Percentiles rank a stretch among this genome's conserved stretches.
phyloP scores from a whole-genome alignment of 75 land plant species.

The Azolla pinnata region DNA sequence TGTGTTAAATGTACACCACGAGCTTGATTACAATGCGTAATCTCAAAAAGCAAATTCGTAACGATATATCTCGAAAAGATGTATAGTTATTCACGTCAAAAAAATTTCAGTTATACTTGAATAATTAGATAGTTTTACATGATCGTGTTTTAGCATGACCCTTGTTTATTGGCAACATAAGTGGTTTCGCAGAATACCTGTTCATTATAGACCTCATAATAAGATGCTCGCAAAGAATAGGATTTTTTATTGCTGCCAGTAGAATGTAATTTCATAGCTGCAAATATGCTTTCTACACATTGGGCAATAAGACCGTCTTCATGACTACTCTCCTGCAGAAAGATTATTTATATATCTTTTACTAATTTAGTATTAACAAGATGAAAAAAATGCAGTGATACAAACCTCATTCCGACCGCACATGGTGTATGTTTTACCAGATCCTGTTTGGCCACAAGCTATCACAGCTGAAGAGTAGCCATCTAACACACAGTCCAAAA shows the following conservation, averaged over 20 bases:
- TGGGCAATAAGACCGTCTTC: conserved; percentile 31
- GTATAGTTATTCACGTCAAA: no score
- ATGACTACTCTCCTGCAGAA: conserved; percentile 2
- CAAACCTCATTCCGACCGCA: conserved; percentile 28
- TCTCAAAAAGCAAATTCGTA: no score
- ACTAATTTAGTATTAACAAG: neutral
- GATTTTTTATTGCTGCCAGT: conserved; percentile 8
- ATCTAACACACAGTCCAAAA: conserved; percentile 28
- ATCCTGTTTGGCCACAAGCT: conserved; percentile 39
- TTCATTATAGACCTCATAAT: conserved; percentile 35
- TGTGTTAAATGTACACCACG: no score
- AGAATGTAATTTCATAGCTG: conserved; percentile 12
- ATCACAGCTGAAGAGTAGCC: conserved; percentile 38
- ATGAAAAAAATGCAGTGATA: neutral
- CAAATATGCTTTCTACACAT: conserved; percentile 20
- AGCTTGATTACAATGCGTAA: no score
- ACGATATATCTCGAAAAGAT: no score
- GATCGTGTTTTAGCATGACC: neutral
- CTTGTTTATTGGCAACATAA: no score
- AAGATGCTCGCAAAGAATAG: conserved; percentile 27
- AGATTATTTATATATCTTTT: neutral
- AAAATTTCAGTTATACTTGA: no score
- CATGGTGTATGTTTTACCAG: conserved; percentile 38
- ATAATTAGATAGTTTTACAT: neutral
- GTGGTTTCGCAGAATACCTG: no score